Evolutionary conservation across 257 asterid species (phyloP), one percentile per base, ranked within the genome.

Genomic region (Solanum appendiculatum): DNA sequence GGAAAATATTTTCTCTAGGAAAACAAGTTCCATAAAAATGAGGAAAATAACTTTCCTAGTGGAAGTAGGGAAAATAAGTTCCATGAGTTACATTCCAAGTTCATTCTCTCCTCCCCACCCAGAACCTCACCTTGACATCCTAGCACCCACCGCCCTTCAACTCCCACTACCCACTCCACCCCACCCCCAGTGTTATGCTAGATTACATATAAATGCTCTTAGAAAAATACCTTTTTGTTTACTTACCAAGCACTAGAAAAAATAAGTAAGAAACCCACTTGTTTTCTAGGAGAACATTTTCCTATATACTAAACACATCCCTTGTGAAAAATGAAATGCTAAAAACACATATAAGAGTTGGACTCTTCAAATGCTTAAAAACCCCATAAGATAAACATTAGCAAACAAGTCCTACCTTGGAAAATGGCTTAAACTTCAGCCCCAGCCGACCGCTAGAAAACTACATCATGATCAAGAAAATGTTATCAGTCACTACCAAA

Each of bases 381-480:
- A 5, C 27, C 64, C 5, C 42, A 70, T 44, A 36, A 21, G 48
- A 20, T 72, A 6, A 85, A 20, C 70, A 36, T 5, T 39, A 7
- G 37, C 48, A 56, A 46, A 40, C 77, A 44, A 80, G 64, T 46
- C 91, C 56, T 89, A 95, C 99, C 99, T 96, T 96, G 36, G 99
- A 95, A 91, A 92, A 96, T 85, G 96, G 93, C 87, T 96, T 95
- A 86, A 96, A 96, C 95, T 96, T 96, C 46, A 92, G 85, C 8
- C 98, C 98, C 18, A 95, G 97, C 93, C 91, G 95, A 85, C 98
- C 96, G 68, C 93, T 92, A 85, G 95, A 89, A 90, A 96, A 96
- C 98, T 96, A 86, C 48, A 75, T 46, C 40, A 88, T 25, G 86
- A 68, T 86, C 64, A 81, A 72, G 87, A 86, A 64, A 83, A 86